Evolutionary conservation across 2,329 filamentous ascomycete genomes (phyloP).

Genomic region (Phoma sp.): DNA sequence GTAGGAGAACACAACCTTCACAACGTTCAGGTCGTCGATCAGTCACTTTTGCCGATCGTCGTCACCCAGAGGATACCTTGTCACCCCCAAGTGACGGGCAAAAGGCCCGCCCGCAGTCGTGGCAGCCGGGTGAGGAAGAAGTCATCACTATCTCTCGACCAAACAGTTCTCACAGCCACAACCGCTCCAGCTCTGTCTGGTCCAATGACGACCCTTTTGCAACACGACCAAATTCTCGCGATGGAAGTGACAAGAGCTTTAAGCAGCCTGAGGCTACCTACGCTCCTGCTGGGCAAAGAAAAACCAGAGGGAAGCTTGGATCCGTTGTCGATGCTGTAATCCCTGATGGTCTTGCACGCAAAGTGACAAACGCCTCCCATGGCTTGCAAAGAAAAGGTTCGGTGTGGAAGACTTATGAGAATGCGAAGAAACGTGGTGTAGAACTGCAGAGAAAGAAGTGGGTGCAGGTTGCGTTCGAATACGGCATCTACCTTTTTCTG

Average conservation of each 20-base stretch:
- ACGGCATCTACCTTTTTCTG: slow-evolving; percentile 44
- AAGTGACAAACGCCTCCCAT: slow-evolving; percentile 24
- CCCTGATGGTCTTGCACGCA: slow-evolving; percentile 22
- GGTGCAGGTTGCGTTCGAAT: slow-evolving; percentile 49
- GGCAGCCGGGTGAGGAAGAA: slow-evolving; percentile 11
- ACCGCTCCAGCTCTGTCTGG: slow-evolving; percentile 10
- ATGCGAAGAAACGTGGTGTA: slow-evolving; percentile 29
- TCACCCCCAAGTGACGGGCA: not conserved
- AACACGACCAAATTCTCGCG: slow-evolving; percentile 13
- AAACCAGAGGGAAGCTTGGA: slow-evolving; percentile 22
- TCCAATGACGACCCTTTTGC: slow-evolving; percentile 24
- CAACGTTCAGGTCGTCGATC: slow-evolving; percentile 8
- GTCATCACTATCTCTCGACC: slow-evolving; percentile 8
- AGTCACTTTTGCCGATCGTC: slow-evolving; percentile 2
- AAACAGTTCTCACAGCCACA: not conserved
- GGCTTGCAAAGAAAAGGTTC: slow-evolving; percentile 19
- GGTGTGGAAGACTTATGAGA: slow-evolving; percentile 30
- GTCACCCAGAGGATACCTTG: not conserved
- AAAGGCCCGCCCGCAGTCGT: slow-evolving; percentile 1
- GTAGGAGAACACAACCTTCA: not conserved
- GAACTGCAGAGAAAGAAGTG: slow-evolving; percentile 41
- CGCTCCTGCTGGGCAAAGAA: slow-evolving; percentile 6
- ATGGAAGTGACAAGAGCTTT: slow-evolving; percentile 8
- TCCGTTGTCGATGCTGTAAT: slow-evolving; percentile 26
- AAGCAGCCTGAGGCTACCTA: slow-evolving; percentile 16